Base-by-base conservation (phyloP, 164 flowering plant species). In the Liquidambar formosana region DNA sequence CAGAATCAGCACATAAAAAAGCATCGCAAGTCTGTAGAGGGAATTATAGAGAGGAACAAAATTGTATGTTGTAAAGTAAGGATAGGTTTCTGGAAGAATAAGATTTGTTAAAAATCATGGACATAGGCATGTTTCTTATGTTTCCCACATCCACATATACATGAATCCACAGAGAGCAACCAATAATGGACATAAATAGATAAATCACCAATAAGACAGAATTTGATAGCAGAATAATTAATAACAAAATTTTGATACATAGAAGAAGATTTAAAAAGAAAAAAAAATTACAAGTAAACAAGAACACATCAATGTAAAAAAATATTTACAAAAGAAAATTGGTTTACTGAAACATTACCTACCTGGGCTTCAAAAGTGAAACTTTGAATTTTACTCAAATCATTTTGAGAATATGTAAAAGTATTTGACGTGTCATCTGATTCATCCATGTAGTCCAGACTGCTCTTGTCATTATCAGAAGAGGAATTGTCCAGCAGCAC, bases 321-420 rank as follows among this genome's bases (percentile, higher is more conserved):
- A 33, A 33, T 33, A 2, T 33, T 33, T 33, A 33, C 41, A 21
- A 63, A 63, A 25, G 10, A 23, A 13, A 13, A 69, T 61, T 11
- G 25, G 41, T 33, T n/a, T 33, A 45, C 47, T 22, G 18, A 43
- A 27, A 61, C 4, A 65, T 16, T 41, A 52, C 28, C 0, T 69
- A 93, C 99, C 98, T 96, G 99, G n/a, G 96, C 89, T 79, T 96
- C 99, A 80, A 96, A 89, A 63, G 95, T 91, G 53, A 89, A 75
- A 82, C 92, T 93, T 62, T 43, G 87, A 27, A 71, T 53, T 53
- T 49, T 68, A 70, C 65, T 81, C 25, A 78, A 61, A 68, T 80
- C 85, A 80, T 57, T 59, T 46, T 75, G 65, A 33, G 70, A 43
- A 64, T 61, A 12, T 38, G 68, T 64, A 74, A 82, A 71, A 38